phyloP scores from a whole-genome alignment of 306 rosid species.

The Fragaria vesca region DNA sequence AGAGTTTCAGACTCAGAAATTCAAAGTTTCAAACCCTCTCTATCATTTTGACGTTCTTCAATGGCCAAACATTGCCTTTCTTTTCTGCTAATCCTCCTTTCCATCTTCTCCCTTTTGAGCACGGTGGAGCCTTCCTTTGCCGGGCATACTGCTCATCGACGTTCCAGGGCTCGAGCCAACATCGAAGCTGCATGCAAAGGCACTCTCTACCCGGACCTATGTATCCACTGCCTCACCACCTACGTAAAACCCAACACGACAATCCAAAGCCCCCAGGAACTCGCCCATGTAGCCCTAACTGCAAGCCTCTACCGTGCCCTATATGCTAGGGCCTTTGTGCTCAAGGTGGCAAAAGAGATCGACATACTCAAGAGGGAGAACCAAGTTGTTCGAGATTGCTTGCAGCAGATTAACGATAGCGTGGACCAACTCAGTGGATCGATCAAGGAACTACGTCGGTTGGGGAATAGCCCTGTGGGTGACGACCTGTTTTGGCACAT shows the following conservation, averaged over 20 bases:
- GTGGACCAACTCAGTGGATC: constrained; percentile 55
- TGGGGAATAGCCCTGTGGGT: constrained; percentile 16
- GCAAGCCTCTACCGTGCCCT: constrained; percentile 50
- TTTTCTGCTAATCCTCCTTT: constrained; percentile 20
- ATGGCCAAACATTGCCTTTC: constrained; percentile 40
- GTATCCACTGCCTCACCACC: constrained; percentile 38
- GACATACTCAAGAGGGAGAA: constrained; percentile 23
- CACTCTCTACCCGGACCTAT: constrained; percentile 44
- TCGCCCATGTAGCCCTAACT: constrained; percentile 47
- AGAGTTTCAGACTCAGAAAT: too few species aligned
- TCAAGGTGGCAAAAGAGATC: constrained; percentile 35
- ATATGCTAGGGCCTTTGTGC: constrained; percentile 38
- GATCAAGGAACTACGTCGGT: constrained; percentile 33
- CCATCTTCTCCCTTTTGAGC: constrained; percentile 16
- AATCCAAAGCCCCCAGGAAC: constrained; percentile 33
- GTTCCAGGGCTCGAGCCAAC: constrained; percentile 25
- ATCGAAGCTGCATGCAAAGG: constrained; percentile 47
- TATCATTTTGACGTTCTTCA: background rate
- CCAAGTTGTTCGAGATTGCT: constrained; percentile 46
- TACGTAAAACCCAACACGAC: constrained; percentile 28
- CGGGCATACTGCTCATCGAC: background rate
- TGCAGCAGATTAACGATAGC: constrained; percentile 45
- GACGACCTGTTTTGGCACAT: constrained; percentile 55
- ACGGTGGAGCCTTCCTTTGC: constrained; percentile 20
- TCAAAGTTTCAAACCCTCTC: background rate